Percentiles rank a stretch among this genome's conserved stretches.
phyloP scores from a whole-genome alignment of 1,284 basidiomycete species.

The Rugosomyces carneus region DNA sequence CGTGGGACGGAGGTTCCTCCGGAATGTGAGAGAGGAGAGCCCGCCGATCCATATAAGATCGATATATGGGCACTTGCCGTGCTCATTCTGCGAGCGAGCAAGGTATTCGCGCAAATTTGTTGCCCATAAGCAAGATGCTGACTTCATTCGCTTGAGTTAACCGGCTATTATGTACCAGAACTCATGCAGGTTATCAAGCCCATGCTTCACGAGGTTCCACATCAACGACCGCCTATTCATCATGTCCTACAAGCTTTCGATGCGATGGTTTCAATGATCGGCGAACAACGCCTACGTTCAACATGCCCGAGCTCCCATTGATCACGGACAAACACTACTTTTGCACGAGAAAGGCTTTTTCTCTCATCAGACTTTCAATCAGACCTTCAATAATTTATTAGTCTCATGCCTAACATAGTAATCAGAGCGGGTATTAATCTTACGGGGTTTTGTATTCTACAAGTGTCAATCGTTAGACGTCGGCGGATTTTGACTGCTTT shows the following conservation, averaged over 20 bases:
- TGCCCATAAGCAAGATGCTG: background rate
- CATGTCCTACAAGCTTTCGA: conserved; percentile 47
- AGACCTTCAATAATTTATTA: background rate
- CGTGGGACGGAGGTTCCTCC: conserved; percentile 65
- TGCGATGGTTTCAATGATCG: conserved; percentile 32
- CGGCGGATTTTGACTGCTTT: conserved; percentile 20
- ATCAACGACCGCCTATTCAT: conserved; percentile 43
- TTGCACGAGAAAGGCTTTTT: background rate
- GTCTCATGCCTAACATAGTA: background rate
- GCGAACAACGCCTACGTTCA: conserved; percentile 26
- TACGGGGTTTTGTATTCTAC: background rate
- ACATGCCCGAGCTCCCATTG: conserved; percentile 19
- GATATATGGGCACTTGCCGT: conserved; percentile 67
- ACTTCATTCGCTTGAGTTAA: conserved; percentile 33
- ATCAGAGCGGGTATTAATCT: background rate
- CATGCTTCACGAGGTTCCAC: conserved; percentile 49
- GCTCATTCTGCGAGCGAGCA: conserved; percentile 55
- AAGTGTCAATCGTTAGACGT: conserved; percentile 5
- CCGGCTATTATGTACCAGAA: conserved; percentile 51
- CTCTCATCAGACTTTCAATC: background rate
- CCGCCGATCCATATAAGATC: conserved; percentile 57
- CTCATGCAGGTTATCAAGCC: conserved; percentile 44
- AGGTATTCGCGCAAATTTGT: conserved; percentile 34
- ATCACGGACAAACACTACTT: conserved; percentile 1
- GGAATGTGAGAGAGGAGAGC: conserved; percentile 49